Percentiles rank a stretch among this genome's conserved stretches.
Evolutionary conservation across 305 asterid species (phyloP).

Genomic region (Ajuga reptans): DNA sequence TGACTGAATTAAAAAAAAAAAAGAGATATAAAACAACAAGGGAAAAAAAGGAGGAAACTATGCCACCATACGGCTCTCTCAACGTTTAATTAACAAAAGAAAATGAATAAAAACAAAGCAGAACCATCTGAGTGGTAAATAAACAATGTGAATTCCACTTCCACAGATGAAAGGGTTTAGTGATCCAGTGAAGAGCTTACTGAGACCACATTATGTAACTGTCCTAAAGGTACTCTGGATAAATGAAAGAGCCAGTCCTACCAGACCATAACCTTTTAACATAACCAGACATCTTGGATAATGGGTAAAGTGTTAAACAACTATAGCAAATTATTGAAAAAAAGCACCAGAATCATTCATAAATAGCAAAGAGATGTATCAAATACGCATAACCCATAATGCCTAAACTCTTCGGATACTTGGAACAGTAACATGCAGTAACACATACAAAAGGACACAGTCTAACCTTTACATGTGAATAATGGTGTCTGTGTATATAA

Average conservation of each 20-base stretch:
- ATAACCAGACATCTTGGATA: background rate
- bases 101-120: background rate
- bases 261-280: background rate
- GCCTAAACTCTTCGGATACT: background rate
- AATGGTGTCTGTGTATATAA: slow-evolving; percentile 84
- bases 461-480: slow-evolving; percentile 77
- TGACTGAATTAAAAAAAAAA: background rate
- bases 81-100: background rate
- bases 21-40: too few relatives aligned
- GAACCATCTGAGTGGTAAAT: too few relatives aligned
- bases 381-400: background rate
- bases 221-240: background rate
- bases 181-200: background rate
- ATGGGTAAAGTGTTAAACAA: background rate
- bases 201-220: background rate
- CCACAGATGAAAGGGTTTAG: background rate
- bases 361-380: background rate
- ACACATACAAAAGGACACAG: slow-evolving; percentile 7
- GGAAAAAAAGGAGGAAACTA: background rate
- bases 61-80: slow-evolving; percentile 7
- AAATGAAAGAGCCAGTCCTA: background rate
- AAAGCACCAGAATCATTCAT: background rate
- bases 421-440: background rate
- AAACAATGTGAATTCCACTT: background rate
- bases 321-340: background rate